A percentile compares a stretch with the other conserved stretches of the same genome.
phyloP scores from a whole-genome alignment of 2,329 filamentous ascomycete genomes.

The Trichoderma hamatum region DNA sequence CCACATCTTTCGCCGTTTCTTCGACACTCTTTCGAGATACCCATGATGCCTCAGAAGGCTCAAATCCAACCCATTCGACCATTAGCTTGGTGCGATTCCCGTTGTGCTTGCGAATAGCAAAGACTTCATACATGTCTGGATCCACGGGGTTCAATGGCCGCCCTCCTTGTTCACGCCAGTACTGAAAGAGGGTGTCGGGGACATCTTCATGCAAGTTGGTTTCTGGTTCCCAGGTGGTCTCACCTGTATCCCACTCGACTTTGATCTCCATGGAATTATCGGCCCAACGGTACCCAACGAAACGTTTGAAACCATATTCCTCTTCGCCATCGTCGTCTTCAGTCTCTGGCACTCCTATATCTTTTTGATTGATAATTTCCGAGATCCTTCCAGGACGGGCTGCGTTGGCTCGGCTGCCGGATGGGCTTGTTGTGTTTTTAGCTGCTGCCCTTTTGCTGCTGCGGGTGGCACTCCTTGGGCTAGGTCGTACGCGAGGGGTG shows the following conservation, averaged over 20 bases:
- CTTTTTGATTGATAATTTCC: not conserved
- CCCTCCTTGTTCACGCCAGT: conserved; percentile 39
- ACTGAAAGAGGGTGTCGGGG: conserved; percentile 38
- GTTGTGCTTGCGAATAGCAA: conserved; percentile 40
- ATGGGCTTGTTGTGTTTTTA: not conserved
- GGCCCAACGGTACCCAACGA: conserved; percentile 38
- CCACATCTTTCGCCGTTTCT: conserved; percentile 34
- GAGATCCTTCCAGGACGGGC: not conserved
- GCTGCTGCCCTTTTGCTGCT: not conserved
- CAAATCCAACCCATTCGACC: conserved; percentile 45
- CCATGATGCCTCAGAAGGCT: conserved; percentile 38
- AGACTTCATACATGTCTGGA: conserved; percentile 39
- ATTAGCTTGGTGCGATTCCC: conserved; percentile 35
- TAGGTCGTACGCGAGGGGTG: not conserved
- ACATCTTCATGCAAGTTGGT: conserved; percentile 40
- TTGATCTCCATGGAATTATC: conserved; percentile 37
- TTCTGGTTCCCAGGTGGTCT: conserved; percentile 42
- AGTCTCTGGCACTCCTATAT: not conserved
- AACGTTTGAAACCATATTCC: conserved; percentile 32
- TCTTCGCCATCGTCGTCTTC: not conserved
- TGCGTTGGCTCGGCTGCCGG: not conserved
- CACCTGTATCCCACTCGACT: conserved; percentile 39
- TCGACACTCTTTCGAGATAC: conserved; percentile 34
- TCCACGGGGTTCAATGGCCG: conserved; percentile 40
- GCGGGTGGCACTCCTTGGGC: not conserved